Base-by-base conservation (phyloP, 768 basidiomycete species). In the Cystoderma amianthinum region DNA sequence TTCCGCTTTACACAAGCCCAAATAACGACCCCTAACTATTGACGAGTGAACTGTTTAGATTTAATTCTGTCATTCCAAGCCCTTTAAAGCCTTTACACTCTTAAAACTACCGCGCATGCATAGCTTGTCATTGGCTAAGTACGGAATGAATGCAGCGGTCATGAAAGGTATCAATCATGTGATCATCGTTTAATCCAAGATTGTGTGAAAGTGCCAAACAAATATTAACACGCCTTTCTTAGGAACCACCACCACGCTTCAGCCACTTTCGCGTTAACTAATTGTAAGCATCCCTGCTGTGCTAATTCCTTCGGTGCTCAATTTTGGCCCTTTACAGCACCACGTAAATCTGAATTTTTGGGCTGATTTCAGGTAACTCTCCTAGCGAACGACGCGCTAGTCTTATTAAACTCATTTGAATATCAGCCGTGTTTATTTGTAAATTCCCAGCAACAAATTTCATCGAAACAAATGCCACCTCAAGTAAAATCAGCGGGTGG, bases 401-500 rank as follows among this genome's bases (percentile, higher is more conserved):
- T 40, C 35, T 9, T 41, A 15, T 17, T 11, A 9, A 17, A 3
- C 28, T 41, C 24, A 18, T 18, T 28, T 28, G 9, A 13, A 28
- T 28, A 7, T 28, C 25, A 28, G 25, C n/a, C 25, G 7, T 28
- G n/a, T 7, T 28, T n/a, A n/a, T n/a, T n/a, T n/a, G n/a, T n/a
- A n/a, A n/a, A n/a, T n/a, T n/a, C n/a, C n/a, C n/a, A n/a, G n/a
- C n/a, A n/a, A n/a, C n/a, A n/a, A n/a, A n/a, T n/a, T n/a, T n/a
- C 19, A 10, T 39, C 22, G 9, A 7, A 34, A 39, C 32, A 28
- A 47, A 68, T 78, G 76, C 59, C 75, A 32, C 76, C 76, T 38
- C 56, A 59, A 47, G 60, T 66, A 50, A 72, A 75, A 49, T 65
- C 74, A 19, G 80, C 78, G 38, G 81, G 78, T 22, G 80, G 78